phyloP scores from a whole-genome alignment of 1,284 basidiomycete species.

The Ceratobasidium sp. region DNA sequence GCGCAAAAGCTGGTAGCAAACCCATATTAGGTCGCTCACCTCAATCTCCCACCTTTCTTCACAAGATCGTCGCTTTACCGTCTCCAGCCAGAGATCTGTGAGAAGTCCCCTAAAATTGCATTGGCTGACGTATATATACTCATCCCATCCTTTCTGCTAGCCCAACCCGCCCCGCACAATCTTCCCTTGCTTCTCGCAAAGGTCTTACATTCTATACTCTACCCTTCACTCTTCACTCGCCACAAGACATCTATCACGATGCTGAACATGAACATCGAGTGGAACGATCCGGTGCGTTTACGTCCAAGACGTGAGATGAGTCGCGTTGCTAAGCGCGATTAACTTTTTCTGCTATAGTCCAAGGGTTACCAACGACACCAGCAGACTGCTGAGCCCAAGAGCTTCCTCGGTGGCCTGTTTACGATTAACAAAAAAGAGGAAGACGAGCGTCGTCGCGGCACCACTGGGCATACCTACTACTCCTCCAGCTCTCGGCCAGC shows the following conservation, averaged over 20 bases:
- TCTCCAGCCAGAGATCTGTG: slow-evolving; percentile 13
- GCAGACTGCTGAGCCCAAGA: slow-evolving; percentile 14
- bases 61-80: slow-evolving; percentile 28
- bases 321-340: not conserved
- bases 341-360: slow-evolving; percentile 23
- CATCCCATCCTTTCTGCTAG: not conserved
- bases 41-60: slow-evolving; percentile 32
- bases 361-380: slow-evolving; percentile 10
- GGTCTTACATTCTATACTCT: too few relatives aligned
- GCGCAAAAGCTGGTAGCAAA: slow-evolving; percentile 11
- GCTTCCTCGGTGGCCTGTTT: slow-evolving; percentile 29
- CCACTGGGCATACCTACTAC: slow-evolving; percentile 5
- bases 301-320: not conserved
- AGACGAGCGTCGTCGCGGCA: not conserved
- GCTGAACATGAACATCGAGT: slow-evolving; percentile 34
- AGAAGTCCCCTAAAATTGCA: not conserved
- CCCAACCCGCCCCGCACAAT: slow-evolving; percentile 8
- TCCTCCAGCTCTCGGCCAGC: slow-evolving; percentile 14
- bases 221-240: not conserved
- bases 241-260: slow-evolving; percentile 13
- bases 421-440: slow-evolving; percentile 5
- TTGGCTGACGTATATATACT: slow-evolving; percentile 28
- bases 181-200: too few relatives aligned
- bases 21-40: slow-evolving; percentile 16
- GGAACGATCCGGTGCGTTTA: slow-evolving; percentile 12